Base-by-base conservation (phyloP, 1,284 basidiomycete genomes). In the Pascua sp. region DNA sequence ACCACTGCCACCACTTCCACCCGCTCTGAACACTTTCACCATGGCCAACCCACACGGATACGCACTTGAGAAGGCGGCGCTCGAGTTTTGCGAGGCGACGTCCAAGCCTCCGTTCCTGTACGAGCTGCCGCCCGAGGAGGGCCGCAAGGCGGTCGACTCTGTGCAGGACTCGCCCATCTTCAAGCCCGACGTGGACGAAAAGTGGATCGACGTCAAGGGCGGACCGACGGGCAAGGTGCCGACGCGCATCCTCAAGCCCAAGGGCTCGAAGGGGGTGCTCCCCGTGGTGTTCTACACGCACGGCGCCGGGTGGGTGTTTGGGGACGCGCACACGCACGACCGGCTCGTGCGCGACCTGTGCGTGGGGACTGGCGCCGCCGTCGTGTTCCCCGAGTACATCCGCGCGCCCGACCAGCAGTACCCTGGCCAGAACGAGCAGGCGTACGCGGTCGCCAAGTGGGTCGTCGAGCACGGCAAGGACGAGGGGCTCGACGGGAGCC, bases 261-360 rank as follows among this genome's bases (percentile, higher is more conserved):
- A 51, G 48, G 55, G 55, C 10, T 15, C 49, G 13, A 42, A 49
- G 42, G 52, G 52, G 18, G 24, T 18, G 37, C 59, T 61, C 10
- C 59, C 59, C 1, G 59, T 61, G 40, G 53, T 61, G 8, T 48
- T 55, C 49, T 61, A 61, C 49, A 57, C 49, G 11, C 59, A 61
- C 47, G 59, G 59, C 44, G 59, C 51, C 4, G 59, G 59, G 17
- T 60, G 59, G 59, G 55, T 60, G 2, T 57, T 60, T 36, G 59
- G 59, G 16, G 46, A 50, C 42, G 59, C 52, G 18, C 52, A 61
- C 52, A 61, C 59, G 45, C 59, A 61, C 43, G 59, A 61, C 53
- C 37, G 49, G 8, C 53, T 61, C n/a, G 49, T 44, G 8, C 53
- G 59, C 46, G 56, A 57, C 49, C 53, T 61, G 8, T 56, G 51